Conservation (phyloP, 2,329 filamentous ascomycete species). For the Fusarium dimerum region DNA sequence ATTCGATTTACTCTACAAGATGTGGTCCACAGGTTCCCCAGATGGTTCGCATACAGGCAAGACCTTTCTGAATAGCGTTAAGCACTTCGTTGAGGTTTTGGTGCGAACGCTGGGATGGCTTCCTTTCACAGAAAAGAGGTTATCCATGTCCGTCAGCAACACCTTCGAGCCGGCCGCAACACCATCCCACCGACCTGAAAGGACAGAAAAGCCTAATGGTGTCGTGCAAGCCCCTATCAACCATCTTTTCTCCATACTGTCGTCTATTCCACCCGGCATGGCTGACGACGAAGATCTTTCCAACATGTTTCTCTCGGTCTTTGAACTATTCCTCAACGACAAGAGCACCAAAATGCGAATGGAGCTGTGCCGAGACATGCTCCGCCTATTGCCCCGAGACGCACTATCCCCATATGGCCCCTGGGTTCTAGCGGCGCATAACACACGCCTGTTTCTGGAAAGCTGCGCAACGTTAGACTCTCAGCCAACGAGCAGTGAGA, state of each 20-base stretch:
- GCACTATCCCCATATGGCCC: slow-evolving; percentile 47
- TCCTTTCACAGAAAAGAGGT: slow-evolving; percentile 63
- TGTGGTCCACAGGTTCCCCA: slow-evolving; percentile 55
- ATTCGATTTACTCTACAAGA: slow-evolving; percentile 65
- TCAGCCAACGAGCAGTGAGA: slow-evolving; percentile 32
- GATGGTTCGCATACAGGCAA: slow-evolving; percentile 47
- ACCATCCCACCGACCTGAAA: slow-evolving; percentile 62
- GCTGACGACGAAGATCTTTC: slow-evolving; percentile 48
- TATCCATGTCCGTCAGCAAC: slow-evolving; percentile 52
- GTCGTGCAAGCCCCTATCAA: slow-evolving; percentile 61
- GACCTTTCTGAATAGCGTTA: slow-evolving; percentile 57
- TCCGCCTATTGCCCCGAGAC: slow-evolving; percentile 50
- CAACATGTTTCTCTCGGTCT: slow-evolving; percentile 50
- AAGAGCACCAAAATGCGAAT: slow-evolving; percentile 46
- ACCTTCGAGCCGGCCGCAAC: slow-evolving; percentile 64
- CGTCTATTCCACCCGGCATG: slow-evolving; percentile 48
- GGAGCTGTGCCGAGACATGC: slow-evolving; percentile 52
- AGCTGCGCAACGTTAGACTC: slow-evolving; percentile 19
- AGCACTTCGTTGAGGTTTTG: slow-evolving; percentile 50
- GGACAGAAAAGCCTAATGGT: slow-evolving; percentile 52
- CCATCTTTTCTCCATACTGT: slow-evolving; percentile 65
- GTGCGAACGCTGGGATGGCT: slow-evolving; percentile 56
- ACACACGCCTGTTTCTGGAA: slow-evolving; percentile 44
- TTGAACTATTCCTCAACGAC: slow-evolving; percentile 60
- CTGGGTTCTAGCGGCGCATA: slow-evolving; percentile 53